These are phyloP conservation scores for Naganishia albida DNA, from an alignment of 1,284 basidiomycete genomes.

Conservation along the genomic window DNA sequence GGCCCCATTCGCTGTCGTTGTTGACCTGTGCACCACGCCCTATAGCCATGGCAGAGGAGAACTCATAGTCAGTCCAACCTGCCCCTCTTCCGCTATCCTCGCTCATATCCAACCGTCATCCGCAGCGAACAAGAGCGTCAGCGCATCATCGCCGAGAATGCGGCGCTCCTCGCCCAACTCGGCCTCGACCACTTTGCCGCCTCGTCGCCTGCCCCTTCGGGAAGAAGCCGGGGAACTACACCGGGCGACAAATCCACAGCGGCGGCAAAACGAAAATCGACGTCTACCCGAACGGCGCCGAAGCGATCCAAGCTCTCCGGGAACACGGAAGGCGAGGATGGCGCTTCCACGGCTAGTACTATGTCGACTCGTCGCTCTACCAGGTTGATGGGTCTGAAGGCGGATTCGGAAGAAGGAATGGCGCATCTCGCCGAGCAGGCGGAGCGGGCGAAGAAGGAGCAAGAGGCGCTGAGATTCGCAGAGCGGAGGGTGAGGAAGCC, in stretches of 20 bases:
- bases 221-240: neutral
- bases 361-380: slow-evolving; percentile 5
- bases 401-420: slow-evolving; percentile 13
- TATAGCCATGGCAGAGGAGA: slow-evolving; percentile 20
- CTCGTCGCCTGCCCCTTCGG: slow-evolving; percentile 17
- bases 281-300: neutral
- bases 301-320: slow-evolving; percentile 23
- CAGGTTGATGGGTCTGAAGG: slow-evolving; percentile 14
- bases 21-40: neutral
- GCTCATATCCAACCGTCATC: neutral
- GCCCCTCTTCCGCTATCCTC: neutral
- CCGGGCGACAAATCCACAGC: slow-evolving; percentile 1
- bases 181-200: slow-evolving; percentile 47
- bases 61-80: slow-evolving; percentile 30
- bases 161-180: slow-evolving; percentile 51
- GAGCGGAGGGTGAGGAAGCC: slow-evolving; percentile 27
- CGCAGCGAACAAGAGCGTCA: slow-evolving; percentile 52
- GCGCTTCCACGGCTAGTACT: neutral
- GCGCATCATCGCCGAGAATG: slow-evolving; percentile 54
- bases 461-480: slow-evolving; percentile 3
- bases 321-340: neutral
- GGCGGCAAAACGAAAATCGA: slow-evolving; percentile 1
- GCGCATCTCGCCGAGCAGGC: slow-evolving; percentile 9
- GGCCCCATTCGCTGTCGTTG: neutral
- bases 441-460: slow-evolving; percentile 15